Evolutionary conservation across 768 basidiomycete genomes (phyloP).

Genomic region (Kwoniella dendrophila): DNA sequence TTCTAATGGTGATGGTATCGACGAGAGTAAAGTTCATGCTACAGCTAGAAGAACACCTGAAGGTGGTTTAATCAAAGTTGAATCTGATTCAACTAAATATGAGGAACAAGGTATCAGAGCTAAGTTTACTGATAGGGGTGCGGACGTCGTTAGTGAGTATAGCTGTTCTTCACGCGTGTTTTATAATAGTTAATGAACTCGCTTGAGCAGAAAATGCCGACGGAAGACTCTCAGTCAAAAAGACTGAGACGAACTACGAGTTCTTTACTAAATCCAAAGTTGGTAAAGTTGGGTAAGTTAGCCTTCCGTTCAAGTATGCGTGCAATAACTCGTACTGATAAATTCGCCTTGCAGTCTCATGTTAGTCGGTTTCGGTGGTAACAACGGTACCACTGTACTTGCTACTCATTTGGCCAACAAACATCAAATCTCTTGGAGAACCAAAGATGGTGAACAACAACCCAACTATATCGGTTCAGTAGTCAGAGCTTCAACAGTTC

Average conservation of each 20-base stretch:
- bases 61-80: slow-evolving; percentile 53
- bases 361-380: slow-evolving; percentile 96
- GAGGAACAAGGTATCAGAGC: slow-evolving; percentile 48
- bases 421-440: slow-evolving; percentile 91
- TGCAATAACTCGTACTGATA: background rate
- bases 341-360: slow-evolving; percentile 67
- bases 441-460: slow-evolving; percentile 84
- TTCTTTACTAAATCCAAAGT: slow-evolving; percentile 87
- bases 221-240: slow-evolving; percentile 76
- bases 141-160: slow-evolving; percentile 66
- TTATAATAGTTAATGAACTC: background rate
- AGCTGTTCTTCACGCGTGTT: background rate
- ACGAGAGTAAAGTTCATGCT: slow-evolving; percentile 40
- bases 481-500: slow-evolving; percentile 91
- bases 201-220: slow-evolving; percentile 61
- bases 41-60: slow-evolving; percentile 49
- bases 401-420: slow-evolving; percentile 96
- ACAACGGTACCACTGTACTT: slow-evolving; percentile 92
- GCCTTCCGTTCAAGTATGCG: background rate
- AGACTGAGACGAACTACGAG: slow-evolving; percentile 78
- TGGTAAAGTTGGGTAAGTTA: slow-evolving; percentile 83
- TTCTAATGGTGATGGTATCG: slow-evolving; percentile 1
- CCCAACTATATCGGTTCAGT: slow-evolving; percentile 98
- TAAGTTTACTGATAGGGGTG: slow-evolving; percentile 48
- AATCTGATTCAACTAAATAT: slow-evolving; percentile 46